Base-by-base conservation (phyloP, 257 asterid genomes). In the Primulina eburnea region DNA sequence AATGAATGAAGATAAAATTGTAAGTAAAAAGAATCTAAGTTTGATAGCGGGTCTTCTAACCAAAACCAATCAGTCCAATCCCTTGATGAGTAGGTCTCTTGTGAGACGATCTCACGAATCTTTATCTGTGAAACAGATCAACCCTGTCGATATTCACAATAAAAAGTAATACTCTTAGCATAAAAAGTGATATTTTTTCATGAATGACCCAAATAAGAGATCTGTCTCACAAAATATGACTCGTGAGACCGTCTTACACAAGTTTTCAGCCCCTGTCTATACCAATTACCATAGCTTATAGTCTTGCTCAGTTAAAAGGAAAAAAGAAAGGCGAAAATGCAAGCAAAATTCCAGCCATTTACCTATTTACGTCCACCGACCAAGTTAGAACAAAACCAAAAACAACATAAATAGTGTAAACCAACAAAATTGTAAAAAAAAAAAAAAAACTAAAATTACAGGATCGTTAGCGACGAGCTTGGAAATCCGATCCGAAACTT, bases 391-490 rank as follows among this genome's bases (percentile, higher is more conserved):
- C 62, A 33, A 57, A 8, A 32, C 63, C 3, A 56, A n/a, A 18
- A 62, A 20, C 24, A 38, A 71, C 5, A 32, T 34, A 38, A 53
- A 43, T 14, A 6, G 18, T 58, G 21, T 58, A 34, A 4, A 6
- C 8, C 55, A 34, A 11, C 37, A 38, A 28, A 33, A 34, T 12
- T 4, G n/a, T 21, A 21, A 20, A 24, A 62, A 1, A 0, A 21
- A 4, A 59, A 59, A 11, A 10, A 7, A 52, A 2, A 18, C 30
- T 4, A 28, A 38, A 69, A 6, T 73, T 84, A 94, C 99, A 65
- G 97, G 99, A 85, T 94, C 97, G 72, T 76, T 71, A 17, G 96
- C 97, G 18, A 94, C 99, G 65, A 94, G 97, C 87, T 90, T 91
- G 58, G 99, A 79, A 58, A 94, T 91, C 28, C 99, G 99, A 84